phyloP scores from a whole-genome alignment of 1,284 basidiomycete species.

The Ganoderma sinense region DNA sequence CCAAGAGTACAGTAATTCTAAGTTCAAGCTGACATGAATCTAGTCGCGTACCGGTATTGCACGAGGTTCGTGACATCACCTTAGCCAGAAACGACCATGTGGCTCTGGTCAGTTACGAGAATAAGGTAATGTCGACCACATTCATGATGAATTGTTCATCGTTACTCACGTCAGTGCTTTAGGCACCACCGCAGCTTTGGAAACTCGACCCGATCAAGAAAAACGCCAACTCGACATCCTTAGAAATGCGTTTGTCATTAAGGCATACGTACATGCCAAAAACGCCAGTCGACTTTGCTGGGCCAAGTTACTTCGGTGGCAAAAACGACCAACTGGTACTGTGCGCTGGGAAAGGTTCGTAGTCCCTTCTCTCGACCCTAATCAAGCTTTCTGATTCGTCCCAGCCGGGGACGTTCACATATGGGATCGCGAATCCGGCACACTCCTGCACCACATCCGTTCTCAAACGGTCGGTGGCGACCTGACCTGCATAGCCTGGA shows the following conservation, averaged over 20 bases:
- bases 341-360: conserved; percentile 75
- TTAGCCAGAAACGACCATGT: conserved; percentile 66
- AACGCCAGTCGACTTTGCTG: conserved; percentile 73
- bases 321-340: conserved; percentile 78
- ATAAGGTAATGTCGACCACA: conserved; percentile 55
- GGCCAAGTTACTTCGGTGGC: conserved; percentile 82
- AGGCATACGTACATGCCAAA: conserved; percentile 80
- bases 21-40: conserved; percentile 3
- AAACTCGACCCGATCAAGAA: conserved; percentile 69
- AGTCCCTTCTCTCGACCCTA: background rate
- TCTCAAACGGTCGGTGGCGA: conserved; percentile 68
- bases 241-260: conserved; percentile 54
- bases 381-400: background rate
- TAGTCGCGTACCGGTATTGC: conserved; percentile 81
- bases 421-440: conserved; percentile 83
- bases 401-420: conserved; percentile 81
- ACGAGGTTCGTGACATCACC: conserved; percentile 79
- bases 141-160: conserved; percentile 9
- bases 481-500: conserved; percentile 82
- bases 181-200: conserved; percentile 86
- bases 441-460: conserved; percentile 69
- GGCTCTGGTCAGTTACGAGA: conserved; percentile 77
- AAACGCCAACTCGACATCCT: conserved; percentile 8
- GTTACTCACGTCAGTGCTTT: conserved; percentile 10
- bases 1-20: background rate